These are phyloP conservation scores for Globisporangium abappressorium DNA, from an alignment of 352 stramenopile genomes.

Conservation along the genomic window DNA sequence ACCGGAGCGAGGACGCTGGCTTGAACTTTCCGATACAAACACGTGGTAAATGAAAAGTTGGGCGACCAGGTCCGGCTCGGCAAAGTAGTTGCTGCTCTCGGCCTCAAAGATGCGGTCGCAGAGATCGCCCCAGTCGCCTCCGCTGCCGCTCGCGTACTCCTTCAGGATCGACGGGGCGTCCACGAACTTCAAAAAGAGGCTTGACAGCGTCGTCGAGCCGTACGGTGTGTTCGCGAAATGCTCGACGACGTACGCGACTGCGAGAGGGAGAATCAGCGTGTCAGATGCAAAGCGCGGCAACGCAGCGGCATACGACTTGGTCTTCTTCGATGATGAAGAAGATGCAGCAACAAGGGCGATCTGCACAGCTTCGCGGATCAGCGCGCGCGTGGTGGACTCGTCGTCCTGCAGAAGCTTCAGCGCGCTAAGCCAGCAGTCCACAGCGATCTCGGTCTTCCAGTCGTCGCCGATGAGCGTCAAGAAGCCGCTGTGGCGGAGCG, in stretches of 20 bases:
- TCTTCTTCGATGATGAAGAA: neutral
- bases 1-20: constrained; percentile 6
- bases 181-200: constrained; percentile 35
- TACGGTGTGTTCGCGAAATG: constrained; percentile 31
- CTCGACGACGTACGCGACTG: constrained; percentile 43
- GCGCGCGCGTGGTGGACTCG: constrained; percentile 32
- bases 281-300: constrained; percentile 34
- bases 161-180: constrained; percentile 39
- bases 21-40: constrained; percentile 18
- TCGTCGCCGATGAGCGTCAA: constrained; percentile 20
- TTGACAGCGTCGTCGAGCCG: constrained; percentile 25
- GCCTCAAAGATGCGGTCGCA: constrained; percentile 75
- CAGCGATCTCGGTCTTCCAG: constrained; percentile 23
- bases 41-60: constrained; percentile 54
- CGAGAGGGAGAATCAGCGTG: constrained; percentile 50
- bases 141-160: constrained; percentile 30
- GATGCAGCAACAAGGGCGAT: constrained; percentile 22
- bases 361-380: constrained; percentile 34
- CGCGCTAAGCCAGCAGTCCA: constrained; percentile 57
- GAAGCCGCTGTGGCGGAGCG: constrained; percentile 46
- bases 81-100: constrained; percentile 80
- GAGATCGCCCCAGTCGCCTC: constrained; percentile 44
- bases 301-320: neutral
- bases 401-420: constrained; percentile 74
- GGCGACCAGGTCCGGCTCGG: constrained; percentile 53